A percentile compares a stretch with the other conserved stretches of the same genome.
Evolutionary conservation across 257 asterid species (phyloP).

Genomic region (Solanum lycopersicoides): DNA sequence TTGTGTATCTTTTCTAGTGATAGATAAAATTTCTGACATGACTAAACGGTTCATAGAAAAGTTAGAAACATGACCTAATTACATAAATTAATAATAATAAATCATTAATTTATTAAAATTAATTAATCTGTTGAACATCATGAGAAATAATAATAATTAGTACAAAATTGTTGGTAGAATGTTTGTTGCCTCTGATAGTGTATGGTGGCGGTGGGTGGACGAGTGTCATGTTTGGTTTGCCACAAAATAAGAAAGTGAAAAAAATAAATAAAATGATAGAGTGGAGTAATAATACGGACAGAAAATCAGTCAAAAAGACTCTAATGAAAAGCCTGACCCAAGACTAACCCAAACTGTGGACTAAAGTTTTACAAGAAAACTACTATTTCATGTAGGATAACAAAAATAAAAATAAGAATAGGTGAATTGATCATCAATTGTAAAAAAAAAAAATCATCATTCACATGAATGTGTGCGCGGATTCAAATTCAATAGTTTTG

Average conservation of each 20-base stretch:
- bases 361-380: not conserved
- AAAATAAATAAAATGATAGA: not conserved
- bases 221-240: not conserved
- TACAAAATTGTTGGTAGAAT: not conserved
- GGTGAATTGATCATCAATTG: not conserved
- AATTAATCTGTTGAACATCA: not conserved
- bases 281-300: not conserved
- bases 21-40: not conserved
- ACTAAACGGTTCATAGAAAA: not conserved
- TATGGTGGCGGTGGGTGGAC: not conserved
- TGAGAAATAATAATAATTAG: not conserved
- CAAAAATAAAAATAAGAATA: too few species aligned
- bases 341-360: not conserved
- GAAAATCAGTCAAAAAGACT: not conserved
- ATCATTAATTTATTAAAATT: not conserved
- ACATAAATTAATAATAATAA: not conserved
- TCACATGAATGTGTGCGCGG: not conserved
- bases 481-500: not conserved
- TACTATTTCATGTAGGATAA: not conserved
- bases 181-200: not conserved
- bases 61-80: not conserved
- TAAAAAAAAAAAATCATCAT: not conserved
- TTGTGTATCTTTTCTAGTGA: not conserved
- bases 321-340: not conserved
- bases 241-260: not conserved